Evolutionary conservation across 768 basidiomycete species (phyloP), one percentile per base, ranked within the genome.

Genomic region (Russula earlei): DNA sequence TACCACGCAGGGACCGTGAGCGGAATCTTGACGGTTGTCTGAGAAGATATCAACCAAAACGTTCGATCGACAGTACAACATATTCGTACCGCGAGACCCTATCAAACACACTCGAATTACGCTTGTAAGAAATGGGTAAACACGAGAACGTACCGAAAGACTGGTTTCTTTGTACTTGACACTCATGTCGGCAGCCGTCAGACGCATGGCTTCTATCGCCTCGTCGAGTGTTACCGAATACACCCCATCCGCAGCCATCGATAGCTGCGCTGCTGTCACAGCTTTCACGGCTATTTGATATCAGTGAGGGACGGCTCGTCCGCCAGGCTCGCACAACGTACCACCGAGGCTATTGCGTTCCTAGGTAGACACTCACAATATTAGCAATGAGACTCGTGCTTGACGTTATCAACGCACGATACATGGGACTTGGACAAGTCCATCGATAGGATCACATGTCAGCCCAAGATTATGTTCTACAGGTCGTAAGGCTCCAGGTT

Each of bases 151-250:
- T 65, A 87, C 91, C 38, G 90, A 91, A 61, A 97, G 79, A 69
- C 87, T 91, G 0, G 93, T 97, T 71, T 97, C 93, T 67, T 95
- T 96, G 68, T 95, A 94, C 69, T 93, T 91, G 62, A 87, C 80
- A 59, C 89, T 91, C 91, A 95, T 95, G 68, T 93, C 90, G n/a
- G 80, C 76, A 25, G 94, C 93, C 6, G 92, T 96, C 46, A 95
- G 67, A 22, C 90, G 77, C 91, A 95, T 95, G 4, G 93, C 92
- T 68, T 91, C 90, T 53, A 97, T 96, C 2, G 93, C 94, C 68
- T 96, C 91, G 67, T 97, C 94, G 19, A 97, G 75, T 0, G 85
- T 86, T 34, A 94, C 91, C 33, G 84, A 81, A 64, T 91, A 91
- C 14, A 88, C 77, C 0, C 90, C 93, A 65, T 90, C 81, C 58